phyloP scores from a whole-genome alignment of 1,284 basidiomycete species.

The Leccinum subfulvum region DNA sequence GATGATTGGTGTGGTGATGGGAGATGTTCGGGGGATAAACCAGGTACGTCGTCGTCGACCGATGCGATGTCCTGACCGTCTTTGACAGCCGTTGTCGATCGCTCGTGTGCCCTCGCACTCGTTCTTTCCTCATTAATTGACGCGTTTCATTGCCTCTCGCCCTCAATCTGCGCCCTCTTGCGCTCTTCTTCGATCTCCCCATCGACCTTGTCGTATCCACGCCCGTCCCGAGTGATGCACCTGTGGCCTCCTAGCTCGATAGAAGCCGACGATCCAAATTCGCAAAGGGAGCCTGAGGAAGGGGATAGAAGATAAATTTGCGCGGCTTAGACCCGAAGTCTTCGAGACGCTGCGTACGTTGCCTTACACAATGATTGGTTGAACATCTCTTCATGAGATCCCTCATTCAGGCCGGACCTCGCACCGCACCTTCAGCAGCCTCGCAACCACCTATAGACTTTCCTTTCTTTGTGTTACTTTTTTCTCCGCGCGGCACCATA shows the following conservation, averaged over 20 bases:
- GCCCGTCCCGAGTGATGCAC: no score
- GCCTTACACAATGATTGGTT: background rate
- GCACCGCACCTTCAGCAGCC: constrained; percentile 48
- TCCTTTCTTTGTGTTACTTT: constrained; percentile 66
- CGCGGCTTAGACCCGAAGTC: constrained; percentile 66
- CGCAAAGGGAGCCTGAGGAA: constrained; percentile 48
- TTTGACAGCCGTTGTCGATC: no score
- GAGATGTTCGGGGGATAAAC: no score
- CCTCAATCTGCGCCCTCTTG: no score
- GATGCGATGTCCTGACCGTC: no score
- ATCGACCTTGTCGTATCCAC: no score
- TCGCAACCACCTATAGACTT: constrained; percentile 91
- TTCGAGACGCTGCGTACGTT: constrained; percentile 74
- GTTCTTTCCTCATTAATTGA: no score
- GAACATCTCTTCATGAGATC: background rate
- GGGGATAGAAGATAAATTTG: constrained; percentile 64
- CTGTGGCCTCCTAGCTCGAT: constrained; percentile 36
- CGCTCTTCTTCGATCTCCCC: no score
- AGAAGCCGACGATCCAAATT: constrained; percentile 44
- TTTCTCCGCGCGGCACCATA: constrained; percentile 65
- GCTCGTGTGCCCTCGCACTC: no score
- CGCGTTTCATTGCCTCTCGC: no score
- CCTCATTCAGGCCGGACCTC: constrained; percentile 50
- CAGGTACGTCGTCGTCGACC: no score
- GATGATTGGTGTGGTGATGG: no score